These are phyloP conservation scores for Nakaseomyces kungkrabaensis DNA, from an alignment of 1,139 yeast genomes.

Conservation along the genomic window DNA sequence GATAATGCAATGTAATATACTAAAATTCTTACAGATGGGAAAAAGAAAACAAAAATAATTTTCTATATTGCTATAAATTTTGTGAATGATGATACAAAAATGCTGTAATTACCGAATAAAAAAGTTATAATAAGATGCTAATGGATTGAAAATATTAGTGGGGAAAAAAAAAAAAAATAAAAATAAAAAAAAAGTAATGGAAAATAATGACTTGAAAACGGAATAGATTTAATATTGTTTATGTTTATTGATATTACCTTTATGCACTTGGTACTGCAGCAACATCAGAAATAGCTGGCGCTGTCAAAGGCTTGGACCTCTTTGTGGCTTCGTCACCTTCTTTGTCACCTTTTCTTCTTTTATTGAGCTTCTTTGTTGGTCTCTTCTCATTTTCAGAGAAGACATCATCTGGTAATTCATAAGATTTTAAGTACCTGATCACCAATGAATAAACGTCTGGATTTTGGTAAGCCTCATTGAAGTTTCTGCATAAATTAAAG, in stretches of 20 bases:
- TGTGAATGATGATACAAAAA: background rate
- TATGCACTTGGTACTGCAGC: background rate
- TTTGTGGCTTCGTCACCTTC: conserved; percentile 70
- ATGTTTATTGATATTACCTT: background rate
- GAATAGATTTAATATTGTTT: background rate
- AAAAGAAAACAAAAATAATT: background rate
- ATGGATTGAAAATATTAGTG: background rate
- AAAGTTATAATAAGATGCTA: background rate
- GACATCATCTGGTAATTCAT: conserved; percentile 78
- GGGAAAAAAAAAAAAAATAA: no score
- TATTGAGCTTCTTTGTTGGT: conserved; percentile 51
- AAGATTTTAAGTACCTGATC: conserved; percentile 68
- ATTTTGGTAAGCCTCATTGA: conserved; percentile 55
- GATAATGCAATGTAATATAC: no score
- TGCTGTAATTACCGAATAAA: background rate
- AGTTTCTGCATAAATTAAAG: conserved; percentile 64
- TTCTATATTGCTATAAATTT: background rate
- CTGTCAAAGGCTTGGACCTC: conserved; percentile 25
- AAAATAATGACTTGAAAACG: background rate
- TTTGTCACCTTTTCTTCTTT: conserved; percentile 53
- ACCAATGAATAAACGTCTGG: conserved; percentile 46
- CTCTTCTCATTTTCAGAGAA: conserved; percentile 69
- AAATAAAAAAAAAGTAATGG: background rate
- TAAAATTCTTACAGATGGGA: background rate
- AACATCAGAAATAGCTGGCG: background rate